These are phyloP conservation scores for Diplodia mutila DNA, from an alignment of 2,329 filamentous ascomycete species.

Conservation along the genomic window DNA sequence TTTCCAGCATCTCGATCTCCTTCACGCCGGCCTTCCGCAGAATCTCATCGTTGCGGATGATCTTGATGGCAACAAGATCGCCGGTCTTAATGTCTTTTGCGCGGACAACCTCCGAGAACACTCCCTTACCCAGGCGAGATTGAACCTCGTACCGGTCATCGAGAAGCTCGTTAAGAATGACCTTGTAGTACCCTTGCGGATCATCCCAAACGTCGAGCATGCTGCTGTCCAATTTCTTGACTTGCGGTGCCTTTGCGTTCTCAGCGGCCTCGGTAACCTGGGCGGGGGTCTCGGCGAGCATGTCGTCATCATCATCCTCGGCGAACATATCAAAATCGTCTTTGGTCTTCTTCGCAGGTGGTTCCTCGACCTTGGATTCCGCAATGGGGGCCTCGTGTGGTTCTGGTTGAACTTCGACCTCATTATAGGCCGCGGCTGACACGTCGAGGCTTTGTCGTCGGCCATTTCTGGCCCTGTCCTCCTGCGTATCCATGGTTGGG, in stretches of 20 bases:
- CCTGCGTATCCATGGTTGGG: slow-evolving; percentile 83
- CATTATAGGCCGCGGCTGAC: slow-evolving; percentile 22
- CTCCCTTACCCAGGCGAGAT: slow-evolving; percentile 85
- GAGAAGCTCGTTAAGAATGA: slow-evolving; percentile 87
- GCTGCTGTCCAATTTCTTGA: slow-evolving; percentile 67
- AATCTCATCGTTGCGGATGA: slow-evolving; percentile 84
- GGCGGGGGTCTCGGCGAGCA: slow-evolving; percentile 78
- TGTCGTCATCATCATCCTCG: slow-evolving; percentile 71
- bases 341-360: slow-evolving; percentile 44
- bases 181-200: slow-evolving; percentile 93
- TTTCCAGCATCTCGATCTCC: slow-evolving; percentile 90
- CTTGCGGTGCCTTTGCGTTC: slow-evolving; percentile 37
- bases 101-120: slow-evolving; percentile 95
- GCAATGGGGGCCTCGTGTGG: slow-evolving; percentile 57
- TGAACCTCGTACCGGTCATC: slow-evolving; percentile 89
- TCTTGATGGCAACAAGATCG: slow-evolving; percentile 90
- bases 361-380: slow-evolving; percentile 41
- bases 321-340: slow-evolving; percentile 68
- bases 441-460: slow-evolving; percentile 47
- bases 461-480: slow-evolving; percentile 74
- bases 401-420: slow-evolving; percentile 52
- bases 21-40: slow-evolving; percentile 85
- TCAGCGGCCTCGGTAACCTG: slow-evolving; percentile 56
- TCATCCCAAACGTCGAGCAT: slow-evolving; percentile 76
- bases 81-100: slow-evolving; percentile 71